Conservation (phyloP, 192 early-diverging fungal genomes). For the Entomortierella chlamydospora region DNA sequence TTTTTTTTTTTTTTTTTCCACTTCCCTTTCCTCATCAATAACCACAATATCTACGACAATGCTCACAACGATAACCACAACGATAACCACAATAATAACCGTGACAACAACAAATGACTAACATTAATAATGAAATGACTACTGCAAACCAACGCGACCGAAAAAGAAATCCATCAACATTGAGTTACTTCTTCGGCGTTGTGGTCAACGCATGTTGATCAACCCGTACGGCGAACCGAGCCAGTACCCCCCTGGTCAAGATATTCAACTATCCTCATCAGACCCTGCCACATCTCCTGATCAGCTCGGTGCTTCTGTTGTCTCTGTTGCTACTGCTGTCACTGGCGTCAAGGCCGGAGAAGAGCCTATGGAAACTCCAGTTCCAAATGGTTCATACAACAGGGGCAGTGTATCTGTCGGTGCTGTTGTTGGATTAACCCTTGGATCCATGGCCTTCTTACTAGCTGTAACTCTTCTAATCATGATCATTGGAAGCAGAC, state of each 20-base stretch:
- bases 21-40: not conserved
- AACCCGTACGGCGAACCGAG: constrained; percentile 36
- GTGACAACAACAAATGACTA: no score
- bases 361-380: not conserved
- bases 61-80: no score
- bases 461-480: constrained; percentile 2
- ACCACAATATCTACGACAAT: no score
- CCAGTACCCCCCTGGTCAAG: constrained; percentile 21
- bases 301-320: no score
- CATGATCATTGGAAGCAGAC: not conserved
- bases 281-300: no score
- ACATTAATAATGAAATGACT: no score
- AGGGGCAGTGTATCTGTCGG: constrained; percentile 3
- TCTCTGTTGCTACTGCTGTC: no score
- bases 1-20: not conserved
- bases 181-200: constrained; percentile 27
- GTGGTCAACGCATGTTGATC: constrained; percentile 7
- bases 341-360: no score
- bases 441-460: constrained; percentile 9
- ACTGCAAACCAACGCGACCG: no score
- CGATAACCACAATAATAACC: no score
- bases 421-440: constrained; percentile 21
- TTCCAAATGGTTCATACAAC: constrained; percentile 1
- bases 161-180: constrained; percentile 18
- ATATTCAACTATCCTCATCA: constrained; percentile 13